These are phyloP conservation scores for Beauveria sp. DNA, from an alignment of 2,329 filamentous ascomycete species.

Conservation along the genomic window DNA sequence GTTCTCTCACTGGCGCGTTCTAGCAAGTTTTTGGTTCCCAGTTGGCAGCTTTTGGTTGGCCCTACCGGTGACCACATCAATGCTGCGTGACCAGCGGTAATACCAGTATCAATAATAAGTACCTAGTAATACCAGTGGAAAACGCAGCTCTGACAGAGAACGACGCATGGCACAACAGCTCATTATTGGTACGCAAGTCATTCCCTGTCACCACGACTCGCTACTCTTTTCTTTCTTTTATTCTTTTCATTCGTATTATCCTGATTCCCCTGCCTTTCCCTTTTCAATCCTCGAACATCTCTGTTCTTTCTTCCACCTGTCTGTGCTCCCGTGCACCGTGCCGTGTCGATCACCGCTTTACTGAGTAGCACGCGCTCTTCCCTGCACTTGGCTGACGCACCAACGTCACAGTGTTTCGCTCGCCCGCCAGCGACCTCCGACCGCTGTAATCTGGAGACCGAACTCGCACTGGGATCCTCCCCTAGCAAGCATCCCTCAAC, in stretches of 20 bases:
- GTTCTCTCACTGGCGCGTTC: not conserved
- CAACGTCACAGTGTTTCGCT: conserved; percentile 7
- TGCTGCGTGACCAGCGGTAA: too few species aligned
- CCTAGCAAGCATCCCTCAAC: not conserved
- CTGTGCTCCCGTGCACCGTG: not conserved
- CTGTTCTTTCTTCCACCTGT: not conserved
- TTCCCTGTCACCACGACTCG: not conserved
- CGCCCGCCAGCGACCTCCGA: not conserved
- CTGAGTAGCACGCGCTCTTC: not conserved
- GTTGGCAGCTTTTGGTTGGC: not conserved
- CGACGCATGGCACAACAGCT: not conserved
- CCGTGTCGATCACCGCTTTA: not conserved
- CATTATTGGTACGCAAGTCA: not conserved
- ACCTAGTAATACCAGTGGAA: too few species aligned
- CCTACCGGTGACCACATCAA: not conserved
- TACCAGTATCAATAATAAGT: too few species aligned
- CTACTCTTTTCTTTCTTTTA: not conserved
- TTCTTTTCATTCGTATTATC: not conserved
- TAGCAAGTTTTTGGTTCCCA: not conserved
- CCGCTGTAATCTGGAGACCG: not conserved
- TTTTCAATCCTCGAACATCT: not conserved
- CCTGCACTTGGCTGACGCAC: conserved; percentile 7
- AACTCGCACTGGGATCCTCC: not conserved
- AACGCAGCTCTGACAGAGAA: too few species aligned
- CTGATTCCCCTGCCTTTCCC: not conserved